Percentiles rank a stretch among this genome's conserved stretches.
Conservation (phyloP, 306 rosid species). For the Pyrus betulifolia region DNA sequence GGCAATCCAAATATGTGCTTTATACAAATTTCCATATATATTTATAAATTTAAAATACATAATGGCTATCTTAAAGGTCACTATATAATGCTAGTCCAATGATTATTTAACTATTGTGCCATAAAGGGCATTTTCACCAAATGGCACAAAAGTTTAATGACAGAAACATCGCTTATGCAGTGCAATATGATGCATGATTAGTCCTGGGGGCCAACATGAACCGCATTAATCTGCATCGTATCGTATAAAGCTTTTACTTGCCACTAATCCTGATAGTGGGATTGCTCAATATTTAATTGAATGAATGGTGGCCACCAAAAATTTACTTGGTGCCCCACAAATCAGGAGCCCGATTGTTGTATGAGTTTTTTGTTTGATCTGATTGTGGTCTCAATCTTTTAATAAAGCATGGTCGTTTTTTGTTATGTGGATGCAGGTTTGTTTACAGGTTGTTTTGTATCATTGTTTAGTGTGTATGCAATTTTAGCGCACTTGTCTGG, state of each 20-base stretch:
- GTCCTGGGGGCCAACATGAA: conserved; percentile 4
- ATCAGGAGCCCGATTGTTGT: not conserved
- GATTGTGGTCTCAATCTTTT: not conserved
- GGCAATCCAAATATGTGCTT: no score
- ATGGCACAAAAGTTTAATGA: not conserved
- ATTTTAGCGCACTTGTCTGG: conserved; percentile 73
- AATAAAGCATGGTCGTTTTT: not conserved
- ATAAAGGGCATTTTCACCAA: not conserved
- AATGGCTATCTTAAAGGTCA: no score
- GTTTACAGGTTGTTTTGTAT: conserved; percentile 84
- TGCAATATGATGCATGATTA: conserved; percentile 13
- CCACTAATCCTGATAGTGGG: conserved; percentile 9
- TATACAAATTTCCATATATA: no score
- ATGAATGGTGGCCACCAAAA: not conserved
- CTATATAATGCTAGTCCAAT: not conserved
- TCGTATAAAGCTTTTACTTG: not conserved
- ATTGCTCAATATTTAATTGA: not conserved
- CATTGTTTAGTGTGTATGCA: conserved; percentile 72
- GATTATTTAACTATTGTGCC: not conserved
- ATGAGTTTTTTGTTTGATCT: not conserved
- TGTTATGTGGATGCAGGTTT: conserved; percentile 46
- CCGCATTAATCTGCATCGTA: not conserved
- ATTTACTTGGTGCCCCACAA: conserved; percentile 2
- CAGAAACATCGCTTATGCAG: conserved; percentile 4
- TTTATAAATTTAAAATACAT: no score